phyloP scores from a whole-genome alignment of 2,329 filamentous ascomycete species.

The Ceratocystis destructans region DNA sequence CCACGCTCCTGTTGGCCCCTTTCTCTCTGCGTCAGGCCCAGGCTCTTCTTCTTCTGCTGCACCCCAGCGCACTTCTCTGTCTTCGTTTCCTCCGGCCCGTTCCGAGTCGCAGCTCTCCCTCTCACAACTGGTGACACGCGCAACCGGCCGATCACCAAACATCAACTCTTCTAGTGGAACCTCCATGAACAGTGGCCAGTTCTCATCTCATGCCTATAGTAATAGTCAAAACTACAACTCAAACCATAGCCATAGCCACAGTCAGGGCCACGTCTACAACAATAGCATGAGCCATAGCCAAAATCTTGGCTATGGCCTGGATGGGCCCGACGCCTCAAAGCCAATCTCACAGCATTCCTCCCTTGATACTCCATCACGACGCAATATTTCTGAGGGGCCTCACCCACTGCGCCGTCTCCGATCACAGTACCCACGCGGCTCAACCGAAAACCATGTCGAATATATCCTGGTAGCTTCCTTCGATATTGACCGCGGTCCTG shows the following conservation, averaged over 20 bases:
- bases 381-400: slow-evolving; percentile 36
- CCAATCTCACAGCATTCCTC: slow-evolving; percentile 50
- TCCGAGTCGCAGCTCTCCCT: slow-evolving; percentile 45
- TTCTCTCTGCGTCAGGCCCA: not conserved
- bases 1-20: not conserved
- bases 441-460: slow-evolving; percentile 85
- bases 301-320: not conserved
- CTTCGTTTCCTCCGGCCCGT: slow-evolving; percentile 48
- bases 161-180: slow-evolving; percentile 35
- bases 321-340: slow-evolving; percentile 30
- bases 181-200: slow-evolving; percentile 15
- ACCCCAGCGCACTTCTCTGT: slow-evolving; percentile 41
- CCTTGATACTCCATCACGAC: slow-evolving; percentile 32
- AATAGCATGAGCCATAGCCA: slow-evolving; percentile 12
- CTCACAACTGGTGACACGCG: slow-evolving; percentile 15
- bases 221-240: slow-evolving; percentile 1
- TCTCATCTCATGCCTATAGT: not conserved
- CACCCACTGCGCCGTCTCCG: slow-evolving; percentile 45
- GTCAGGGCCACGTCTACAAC: not conserved
- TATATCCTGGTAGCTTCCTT: slow-evolving; percentile 97
- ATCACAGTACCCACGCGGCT: slow-evolving; percentile 62
- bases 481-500: slow-evolving; percentile 85
- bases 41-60: not conserved
- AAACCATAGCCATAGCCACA: not conserved
- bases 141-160: slow-evolving; percentile 35